Evolutionary conservation across 2,329 filamentous ascomycete species (phyloP).

Genomic region (Pseudogymnoascus sp.): DNA sequence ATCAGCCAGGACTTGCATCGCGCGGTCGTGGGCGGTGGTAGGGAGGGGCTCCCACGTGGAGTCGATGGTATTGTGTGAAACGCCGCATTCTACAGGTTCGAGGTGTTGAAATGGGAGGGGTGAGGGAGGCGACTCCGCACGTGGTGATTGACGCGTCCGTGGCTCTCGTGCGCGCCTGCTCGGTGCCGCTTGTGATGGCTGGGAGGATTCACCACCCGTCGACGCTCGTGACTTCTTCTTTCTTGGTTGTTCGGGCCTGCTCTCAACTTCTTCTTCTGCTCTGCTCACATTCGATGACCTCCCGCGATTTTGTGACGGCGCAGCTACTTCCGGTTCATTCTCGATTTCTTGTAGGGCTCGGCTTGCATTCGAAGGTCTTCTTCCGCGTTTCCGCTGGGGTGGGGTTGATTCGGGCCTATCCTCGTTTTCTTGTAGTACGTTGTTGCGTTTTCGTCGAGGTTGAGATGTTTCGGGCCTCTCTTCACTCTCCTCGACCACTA

Average conservation of each 20-base stretch:
- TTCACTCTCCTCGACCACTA: not conserved
- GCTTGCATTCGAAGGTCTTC: constrained; percentile 11
- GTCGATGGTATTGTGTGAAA: constrained; percentile 58
- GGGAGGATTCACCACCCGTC: constrained; percentile 10
- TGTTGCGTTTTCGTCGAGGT: constrained; percentile 10
- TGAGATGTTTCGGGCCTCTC: not conserved
- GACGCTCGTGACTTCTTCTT: constrained; percentile 2
- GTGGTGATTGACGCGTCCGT: not conserved
- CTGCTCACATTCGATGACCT: not conserved
- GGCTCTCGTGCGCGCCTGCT: not conserved
- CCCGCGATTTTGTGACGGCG: not conserved
- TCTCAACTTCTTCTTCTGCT: not conserved
- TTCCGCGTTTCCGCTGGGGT: not conserved
- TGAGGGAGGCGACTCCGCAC: not conserved
- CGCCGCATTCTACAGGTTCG: constrained; percentile 39
- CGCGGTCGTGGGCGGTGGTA: constrained; percentile 43
- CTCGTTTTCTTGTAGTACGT: not conserved
- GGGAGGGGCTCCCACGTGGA: constrained; percentile 58
- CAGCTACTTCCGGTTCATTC: not conserved
- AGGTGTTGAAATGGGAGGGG: constrained; percentile 42
- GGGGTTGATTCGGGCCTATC: not conserved
- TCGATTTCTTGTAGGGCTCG: not conserved
- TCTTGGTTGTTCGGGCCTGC: not conserved
- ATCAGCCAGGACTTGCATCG: constrained; percentile 48
- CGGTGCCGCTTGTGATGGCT: not conserved